Evolutionary conservation across 768 basidiomycete species (phyloP), one percentile per base, ranked within the genome.

Genomic region (Antrodiella citrinella): DNA sequence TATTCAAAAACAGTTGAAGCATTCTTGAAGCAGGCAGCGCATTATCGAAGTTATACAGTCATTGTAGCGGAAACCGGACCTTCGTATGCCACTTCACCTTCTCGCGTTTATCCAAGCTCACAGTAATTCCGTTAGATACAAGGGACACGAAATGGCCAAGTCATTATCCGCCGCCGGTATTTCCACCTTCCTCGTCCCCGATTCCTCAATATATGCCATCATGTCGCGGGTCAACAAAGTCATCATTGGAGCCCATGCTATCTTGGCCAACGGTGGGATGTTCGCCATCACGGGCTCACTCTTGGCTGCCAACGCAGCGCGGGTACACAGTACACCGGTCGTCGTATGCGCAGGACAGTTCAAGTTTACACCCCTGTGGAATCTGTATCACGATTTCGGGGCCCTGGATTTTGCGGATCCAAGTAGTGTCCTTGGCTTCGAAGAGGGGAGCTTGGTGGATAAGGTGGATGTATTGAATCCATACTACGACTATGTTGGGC

Each of bases 191-290:
- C 85, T 99, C 44, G 85, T 98, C 47, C 95, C 96, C 39, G 95
- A 98, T 67, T 93, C 91, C 5, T 93, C 92, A 21, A 84, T 97
- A 64, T 95, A 88, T 63, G 91, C 93, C 10, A 77, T 99, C 55
- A 91, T 98, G 83, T 95, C 96, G 3, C 83, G 95, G 52, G 88
- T 95, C 53, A 95, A 93, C 71, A 99, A 99, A 68, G 86, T 98
- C 57, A 82, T 99, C 51, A 76, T 99, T 43, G 91, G 93, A 23
- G 87, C 93, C 10, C 95, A 97, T 66, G 84, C 88, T n/a, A 86
- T 98, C 59, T 82, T 96, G 45, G 94, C 95, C 21, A 95, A 97
- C 61, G 96, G 96, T 12, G 93, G 94, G 12, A 86, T 97, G 78
- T 93, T 95, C 65, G 87, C 90, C 13, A 78, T 89, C 41, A 78